phyloP scores from a whole-genome alignment of 2,329 filamentous ascomycete genomes.

The Nemania abortiva region DNA sequence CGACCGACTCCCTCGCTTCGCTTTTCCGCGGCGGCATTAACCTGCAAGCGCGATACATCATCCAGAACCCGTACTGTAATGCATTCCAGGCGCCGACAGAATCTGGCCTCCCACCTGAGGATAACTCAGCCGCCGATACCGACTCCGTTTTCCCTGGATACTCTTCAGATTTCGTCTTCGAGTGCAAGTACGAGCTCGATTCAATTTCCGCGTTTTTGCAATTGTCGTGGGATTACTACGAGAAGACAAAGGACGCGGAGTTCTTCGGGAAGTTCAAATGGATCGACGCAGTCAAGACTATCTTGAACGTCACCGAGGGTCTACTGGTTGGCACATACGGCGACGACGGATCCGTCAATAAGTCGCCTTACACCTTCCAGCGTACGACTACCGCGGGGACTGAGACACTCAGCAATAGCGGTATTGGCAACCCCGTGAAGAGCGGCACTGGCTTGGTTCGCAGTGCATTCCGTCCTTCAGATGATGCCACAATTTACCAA shows the following conservation, averaged over 20 bases:
- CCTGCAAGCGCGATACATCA: constrained; percentile 78
- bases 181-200: constrained; percentile 89
- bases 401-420: constrained; percentile 76
- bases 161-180: constrained; percentile 76
- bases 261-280: constrained; percentile 78
- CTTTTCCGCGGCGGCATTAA: constrained; percentile 82
- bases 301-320: constrained; percentile 59
- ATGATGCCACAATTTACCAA: constrained; percentile 82
- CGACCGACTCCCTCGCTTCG: constrained; percentile 71
- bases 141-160: constrained; percentile 74
- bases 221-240: constrained; percentile 77
- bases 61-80: constrained; percentile 85
- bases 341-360: constrained; percentile 63
- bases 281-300: constrained; percentile 73
- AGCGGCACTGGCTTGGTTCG: constrained; percentile 77
- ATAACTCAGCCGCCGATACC: constrained; percentile 69
- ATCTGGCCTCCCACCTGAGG: constrained; percentile 70
- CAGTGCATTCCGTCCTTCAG: constrained; percentile 82
- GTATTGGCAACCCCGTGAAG: constrained; percentile 78
- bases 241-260: constrained; percentile 72
- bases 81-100: constrained; percentile 90
- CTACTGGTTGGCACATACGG: constrained; percentile 78
- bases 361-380: constrained; percentile 75
- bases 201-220: constrained; percentile 82
- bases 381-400: constrained; percentile 74